Evolutionary conservation across 495 filamentous ascomycete species (phyloP), one percentile per base, ranked within the genome.

Genomic region (Cudoniella acicularis): DNA sequence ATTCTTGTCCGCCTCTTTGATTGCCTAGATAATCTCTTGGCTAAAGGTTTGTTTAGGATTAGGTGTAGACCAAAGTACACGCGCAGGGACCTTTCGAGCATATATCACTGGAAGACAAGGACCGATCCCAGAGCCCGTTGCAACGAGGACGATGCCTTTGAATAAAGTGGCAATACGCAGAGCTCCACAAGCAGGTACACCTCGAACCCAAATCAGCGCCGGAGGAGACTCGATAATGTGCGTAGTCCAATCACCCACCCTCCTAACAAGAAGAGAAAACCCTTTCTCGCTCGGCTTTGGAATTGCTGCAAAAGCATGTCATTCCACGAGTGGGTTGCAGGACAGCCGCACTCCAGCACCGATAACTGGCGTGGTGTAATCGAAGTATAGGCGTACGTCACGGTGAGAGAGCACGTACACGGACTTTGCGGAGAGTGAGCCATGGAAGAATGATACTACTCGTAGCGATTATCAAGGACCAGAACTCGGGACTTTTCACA

Each of bases 111-210:
- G 70, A 41, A 84, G 65, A 47, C 72, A 76, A 0, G 81, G 87
- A 0, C 87, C 87, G 49, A 91, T 90, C 16, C 87, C 87, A 0
- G 83, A 87, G 3, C 87, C 87, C 0, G 87, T 91, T 0, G 85
- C 83, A 1, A 91, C 83, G 36, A 91, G 68, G 16, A 91, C 76
- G 23, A 89, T 72, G 4, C 75, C 74, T 49, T 71, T 73, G 74
- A 88, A 91, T 4, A 89, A 75, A 2, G 76, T 72, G 64, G 86
- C 84, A 48, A 85, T 78, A 66, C 87, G 85, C 52, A 88, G 77
- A 18, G 89, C 82, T 45, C 87, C 87, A 43, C 74, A 78, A 41
- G 83, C 73, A 9, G 75, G 75, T 48, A 74, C 64, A 17, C 79
- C 78, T 11, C 77, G 69, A 18, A 77, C 67, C 78, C 78, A 86